Conservation (phyloP, 2,329 filamentous ascomycete genomes). For the Apiospora saccharicola region DNA sequence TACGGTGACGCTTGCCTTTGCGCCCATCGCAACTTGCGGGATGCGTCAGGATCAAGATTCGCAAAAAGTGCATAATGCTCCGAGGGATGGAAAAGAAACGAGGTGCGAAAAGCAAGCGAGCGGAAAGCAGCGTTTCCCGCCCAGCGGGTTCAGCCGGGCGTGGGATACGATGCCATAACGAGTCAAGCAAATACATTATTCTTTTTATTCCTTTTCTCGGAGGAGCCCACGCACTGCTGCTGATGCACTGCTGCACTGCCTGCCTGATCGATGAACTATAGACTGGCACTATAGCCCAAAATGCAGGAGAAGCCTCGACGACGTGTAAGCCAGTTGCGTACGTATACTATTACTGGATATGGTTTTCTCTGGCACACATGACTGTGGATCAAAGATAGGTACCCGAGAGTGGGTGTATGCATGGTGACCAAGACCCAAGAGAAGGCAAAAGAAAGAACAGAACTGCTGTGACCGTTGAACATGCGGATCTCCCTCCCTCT, state of each 20-base stretch:
- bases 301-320: constrained; percentile 13
- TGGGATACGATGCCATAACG: constrained; percentile 1
- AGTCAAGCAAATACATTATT: background rate
- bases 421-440: constrained; percentile 15
- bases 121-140: background rate
- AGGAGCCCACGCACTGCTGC: background rate
- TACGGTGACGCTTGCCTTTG: constrained; percentile 1
- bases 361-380: background rate
- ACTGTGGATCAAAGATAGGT: constrained; percentile 15
- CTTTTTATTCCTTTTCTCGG: background rate
- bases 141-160: background rate
- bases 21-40: constrained; percentile 4
- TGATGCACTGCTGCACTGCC: background rate
- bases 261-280: constrained; percentile 14
- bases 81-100: background rate
- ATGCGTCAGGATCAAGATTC: background rate
- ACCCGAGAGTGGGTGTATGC: constrained; percentile 22
- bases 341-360: background rate
- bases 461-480: constrained; percentile 14
- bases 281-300: background rate
- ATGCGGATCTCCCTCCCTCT: background rate
- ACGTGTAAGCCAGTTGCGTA: background rate
- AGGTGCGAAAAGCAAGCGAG: background rate
- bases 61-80: background rate
- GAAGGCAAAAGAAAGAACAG: constrained; percentile 5